These are phyloP conservation scores for Glycine tomentella DNA, from an alignment of 306 rosid genomes.

Conservation along the genomic window DNA sequence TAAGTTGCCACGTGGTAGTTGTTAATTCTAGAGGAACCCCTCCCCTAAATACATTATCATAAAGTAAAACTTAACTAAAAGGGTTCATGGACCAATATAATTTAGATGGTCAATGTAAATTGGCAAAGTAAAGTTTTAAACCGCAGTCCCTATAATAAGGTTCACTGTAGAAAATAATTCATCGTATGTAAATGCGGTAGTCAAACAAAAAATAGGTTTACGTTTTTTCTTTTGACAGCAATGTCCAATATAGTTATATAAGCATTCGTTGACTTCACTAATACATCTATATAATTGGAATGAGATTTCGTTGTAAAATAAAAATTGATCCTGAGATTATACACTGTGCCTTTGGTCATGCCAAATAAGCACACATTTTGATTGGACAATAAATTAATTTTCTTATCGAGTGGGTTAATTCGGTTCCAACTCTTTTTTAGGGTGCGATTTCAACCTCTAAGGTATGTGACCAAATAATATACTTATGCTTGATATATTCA, in stretches of 20 bases:
- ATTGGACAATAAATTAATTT: not conserved
- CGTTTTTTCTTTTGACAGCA: not conserved
- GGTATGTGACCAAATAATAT: constrained; percentile 9
- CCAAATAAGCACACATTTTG: constrained; percentile 9
- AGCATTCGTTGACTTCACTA: constrained; percentile 20
- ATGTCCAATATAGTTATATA: not conserved
- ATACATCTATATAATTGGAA: not conserved
- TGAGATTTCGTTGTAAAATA: not conserved
- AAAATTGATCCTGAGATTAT: not conserved
- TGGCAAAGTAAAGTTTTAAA: not conserved
- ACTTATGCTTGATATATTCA: not conserved
- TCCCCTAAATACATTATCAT: not conserved
- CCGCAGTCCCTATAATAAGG: not conserved
- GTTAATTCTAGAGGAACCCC: too few species aligned
- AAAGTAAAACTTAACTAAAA: too few species aligned
- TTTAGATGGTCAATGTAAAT: not conserved
- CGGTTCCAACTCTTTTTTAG: not conserved
- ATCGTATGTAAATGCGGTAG: not conserved
- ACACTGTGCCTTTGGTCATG: not conserved
- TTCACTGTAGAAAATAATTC: not conserved
- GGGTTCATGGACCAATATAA: too few species aligned
- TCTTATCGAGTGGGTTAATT: constrained; percentile 20
- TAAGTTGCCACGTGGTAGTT: not conserved
- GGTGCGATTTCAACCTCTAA: too few species aligned
- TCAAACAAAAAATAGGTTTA: not conserved